phyloP scores from a whole-genome alignment of 257 asterid genomes.

The Avicennia marina region DNA sequence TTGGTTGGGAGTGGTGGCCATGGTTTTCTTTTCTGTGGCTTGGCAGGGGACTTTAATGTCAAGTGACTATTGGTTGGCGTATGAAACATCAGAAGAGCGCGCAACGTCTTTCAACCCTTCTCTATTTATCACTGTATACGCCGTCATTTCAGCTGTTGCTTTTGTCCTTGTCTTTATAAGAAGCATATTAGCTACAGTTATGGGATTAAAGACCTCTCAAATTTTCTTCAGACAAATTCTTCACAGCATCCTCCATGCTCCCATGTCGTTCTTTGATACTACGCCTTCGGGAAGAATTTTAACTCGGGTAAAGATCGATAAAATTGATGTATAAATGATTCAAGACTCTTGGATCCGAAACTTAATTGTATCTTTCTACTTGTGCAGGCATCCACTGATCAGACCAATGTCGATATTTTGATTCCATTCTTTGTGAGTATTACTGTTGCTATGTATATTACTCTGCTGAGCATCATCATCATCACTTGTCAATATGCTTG shows the following conservation, averaged over 20 bases:
- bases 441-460: constrained; percentile 43
- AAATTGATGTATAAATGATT: background rate
- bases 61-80: constrained; percentile 86
- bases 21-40: constrained; percentile 37
- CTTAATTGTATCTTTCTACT: background rate
- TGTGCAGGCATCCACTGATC: constrained; percentile 89
- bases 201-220: constrained; percentile 91
- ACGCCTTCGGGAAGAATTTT: constrained; percentile 97
- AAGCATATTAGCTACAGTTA: constrained; percentile 40
- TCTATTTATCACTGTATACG: constrained; percentile 64
- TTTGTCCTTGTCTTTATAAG: constrained; percentile 48
- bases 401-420: constrained; percentile 72
- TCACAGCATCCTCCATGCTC: constrained; percentile 79
- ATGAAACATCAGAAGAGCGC: constrained; percentile 66
- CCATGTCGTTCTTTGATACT: constrained; percentile 96
- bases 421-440: constrained; percentile 68
- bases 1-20: constrained; percentile 65
- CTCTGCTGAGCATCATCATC: constrained; percentile 62
- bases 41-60: constrained; percentile 88
- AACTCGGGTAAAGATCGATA: constrained; percentile 60
- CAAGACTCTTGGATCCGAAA: background rate
- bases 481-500: constrained; percentile 92
- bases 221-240: constrained; percentile 81
- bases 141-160: constrained; percentile 40
- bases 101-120: constrained; percentile 65